Conservation (phyloP, 441 rosid genomes). For the Arabidopsis lyrata region DNA sequence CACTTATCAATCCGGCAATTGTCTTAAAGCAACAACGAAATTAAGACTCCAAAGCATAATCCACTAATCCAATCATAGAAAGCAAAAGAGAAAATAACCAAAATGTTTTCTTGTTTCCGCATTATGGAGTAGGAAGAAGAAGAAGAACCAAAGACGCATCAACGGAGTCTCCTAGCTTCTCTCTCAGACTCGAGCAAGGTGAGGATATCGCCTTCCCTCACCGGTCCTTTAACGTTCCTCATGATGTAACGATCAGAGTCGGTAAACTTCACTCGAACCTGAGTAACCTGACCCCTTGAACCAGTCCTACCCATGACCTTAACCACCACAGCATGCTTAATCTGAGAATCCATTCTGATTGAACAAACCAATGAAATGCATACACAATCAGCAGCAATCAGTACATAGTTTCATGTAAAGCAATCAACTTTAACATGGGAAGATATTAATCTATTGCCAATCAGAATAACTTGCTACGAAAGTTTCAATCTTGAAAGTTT, state of each 20-base stretch:
- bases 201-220: slow-evolving; percentile 79
- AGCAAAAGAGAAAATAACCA: slow-evolving; percentile 3
- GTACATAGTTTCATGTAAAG: background rate
- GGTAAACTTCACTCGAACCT: slow-evolving; percentile 75
- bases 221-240: slow-evolving; percentile 86
- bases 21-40: slow-evolving; percentile 39
- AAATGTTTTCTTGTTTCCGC: slow-evolving; percentile 12
- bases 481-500: background rate
- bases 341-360: slow-evolving; percentile 64
- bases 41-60: slow-evolving; percentile 6
- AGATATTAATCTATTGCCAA: background rate
- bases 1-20: slow-evolving; percentile 18
- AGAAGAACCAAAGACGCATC: slow-evolving; percentile 24
- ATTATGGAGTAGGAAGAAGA: background rate
- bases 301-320: slow-evolving; percentile 84
- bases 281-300: slow-evolving; percentile 79
- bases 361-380: background rate
- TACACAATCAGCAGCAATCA: background rate
- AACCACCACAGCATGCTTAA: slow-evolving; percentile 73
- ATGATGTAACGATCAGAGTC: slow-evolving; percentile 78
- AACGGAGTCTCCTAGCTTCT: slow-evolving; percentile 85
- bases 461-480: background rate
- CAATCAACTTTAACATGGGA: background rate
- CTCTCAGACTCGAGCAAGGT: slow-evolving; percentile 81
- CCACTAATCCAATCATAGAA: slow-evolving; percentile 26